These are phyloP conservation scores for Tulasnella sp. DNA, from an alignment of 768 basidiomycete species.

Conservation along the genomic window DNA sequence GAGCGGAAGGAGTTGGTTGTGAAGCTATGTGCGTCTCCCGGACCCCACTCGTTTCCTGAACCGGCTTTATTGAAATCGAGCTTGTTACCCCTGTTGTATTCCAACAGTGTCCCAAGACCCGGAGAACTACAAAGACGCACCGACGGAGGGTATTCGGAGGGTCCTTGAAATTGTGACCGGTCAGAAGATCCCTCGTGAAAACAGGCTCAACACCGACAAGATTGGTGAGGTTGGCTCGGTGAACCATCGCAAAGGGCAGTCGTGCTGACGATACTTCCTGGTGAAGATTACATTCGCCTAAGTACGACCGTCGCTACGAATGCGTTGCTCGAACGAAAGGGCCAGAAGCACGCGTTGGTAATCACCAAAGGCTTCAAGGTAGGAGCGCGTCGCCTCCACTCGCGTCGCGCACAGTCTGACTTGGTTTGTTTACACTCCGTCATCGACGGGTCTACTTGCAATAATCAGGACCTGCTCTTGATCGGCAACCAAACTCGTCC, in stretches of 20 bases:
- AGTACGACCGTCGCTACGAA: conserved; percentile 97
- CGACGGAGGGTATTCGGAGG: conserved; percentile 90
- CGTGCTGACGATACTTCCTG: background rate
- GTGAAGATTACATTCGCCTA: conserved; percentile 77
- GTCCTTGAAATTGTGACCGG: conserved; percentile 79
- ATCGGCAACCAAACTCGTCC: conserved; percentile 97
- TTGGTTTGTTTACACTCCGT: too few species aligned
- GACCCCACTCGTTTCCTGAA: background rate
- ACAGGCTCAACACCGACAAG: conserved; percentile 71
- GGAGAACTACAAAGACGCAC: conserved; percentile 85
- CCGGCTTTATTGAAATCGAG: background rate
- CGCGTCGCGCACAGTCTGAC: too few species aligned
- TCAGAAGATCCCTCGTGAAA: conserved; percentile 65
- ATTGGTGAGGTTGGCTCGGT: conserved; percentile 58
- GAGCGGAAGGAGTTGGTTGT: conserved; percentile 82
- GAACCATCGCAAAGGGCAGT: too few species aligned
- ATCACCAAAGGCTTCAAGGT: conserved; percentile 86
- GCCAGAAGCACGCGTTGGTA: conserved; percentile 85
- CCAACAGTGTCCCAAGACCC: conserved; percentile 85
- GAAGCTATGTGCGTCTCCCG: conserved; percentile 70
- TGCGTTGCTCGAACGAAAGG: conserved; percentile 92
- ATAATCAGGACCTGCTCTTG: conserved; percentile 68
- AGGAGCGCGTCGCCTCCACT: background rate
- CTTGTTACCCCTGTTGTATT: background rate
- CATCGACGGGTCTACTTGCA: too few species aligned